Percentiles rank a stretch among this genome's conserved stretches.
Conservation (phyloP, 441 rosid species). For the Pelargonium australe region DNA sequence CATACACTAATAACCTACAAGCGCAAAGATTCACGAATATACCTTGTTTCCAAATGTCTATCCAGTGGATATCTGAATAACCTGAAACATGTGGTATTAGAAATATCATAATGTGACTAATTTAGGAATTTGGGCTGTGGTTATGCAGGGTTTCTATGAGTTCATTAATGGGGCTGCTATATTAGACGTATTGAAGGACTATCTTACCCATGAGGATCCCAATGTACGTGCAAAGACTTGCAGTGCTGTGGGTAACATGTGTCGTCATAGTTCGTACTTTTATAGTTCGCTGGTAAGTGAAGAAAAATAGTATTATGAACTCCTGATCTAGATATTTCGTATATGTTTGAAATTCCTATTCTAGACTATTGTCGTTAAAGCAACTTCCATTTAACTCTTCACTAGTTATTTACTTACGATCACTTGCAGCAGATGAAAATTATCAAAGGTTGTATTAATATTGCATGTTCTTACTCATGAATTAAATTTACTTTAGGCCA, state of each 20-base stretch:
- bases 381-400: not conserved
- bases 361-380: not conserved
- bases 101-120: constrained; percentile 6
- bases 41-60: not conserved
- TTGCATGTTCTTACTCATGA: constrained; percentile 22
- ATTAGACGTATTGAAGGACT: constrained; percentile 56
- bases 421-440: not conserved
- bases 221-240: constrained; percentile 92
- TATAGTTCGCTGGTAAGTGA: constrained; percentile 63
- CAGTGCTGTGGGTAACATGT: constrained; percentile 97
- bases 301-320: constrained; percentile 9
- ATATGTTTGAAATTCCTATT: not conserved
- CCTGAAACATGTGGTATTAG: not conserved
- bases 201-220: constrained; percentile 72
- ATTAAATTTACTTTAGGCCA: constrained; percentile 46
- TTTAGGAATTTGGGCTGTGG: constrained; percentile 16
- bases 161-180: constrained; percentile 71
- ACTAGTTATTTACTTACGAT: constrained; percentile 7
- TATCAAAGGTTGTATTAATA: constrained; percentile 10
- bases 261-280: constrained; percentile 86
- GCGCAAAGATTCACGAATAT: not conserved
- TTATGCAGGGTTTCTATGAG: constrained; percentile 75
- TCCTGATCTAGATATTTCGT: not conserved
- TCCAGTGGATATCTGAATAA: constrained; percentile 2
- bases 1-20: not conserved